These are phyloP conservation scores for Taphrina sp. DNA, from an alignment of 1,139 yeast species.

Conservation along the genomic window DNA sequence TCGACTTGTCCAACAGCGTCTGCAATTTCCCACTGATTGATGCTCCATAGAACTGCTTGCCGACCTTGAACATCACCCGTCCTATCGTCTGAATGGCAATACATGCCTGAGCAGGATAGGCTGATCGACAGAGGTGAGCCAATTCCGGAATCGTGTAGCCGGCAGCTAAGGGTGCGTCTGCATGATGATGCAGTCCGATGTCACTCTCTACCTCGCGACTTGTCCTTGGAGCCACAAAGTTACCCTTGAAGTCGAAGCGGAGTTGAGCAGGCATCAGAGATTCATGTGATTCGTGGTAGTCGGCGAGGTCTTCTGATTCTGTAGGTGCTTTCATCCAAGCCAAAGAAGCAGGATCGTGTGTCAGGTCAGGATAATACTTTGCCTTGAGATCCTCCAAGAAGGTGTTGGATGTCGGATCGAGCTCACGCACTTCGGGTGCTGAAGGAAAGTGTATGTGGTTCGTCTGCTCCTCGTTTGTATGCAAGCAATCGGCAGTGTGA, in stretches of 20 bases:
- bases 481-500: neutral
- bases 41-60: conserved; percentile 54
- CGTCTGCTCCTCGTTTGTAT: neutral
- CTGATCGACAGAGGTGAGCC: conserved; percentile 74
- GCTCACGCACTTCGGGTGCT: neutral
- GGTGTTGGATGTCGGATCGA: conserved; percentile 26
- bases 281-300: conserved; percentile 41
- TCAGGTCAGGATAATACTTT: conserved; percentile 84
- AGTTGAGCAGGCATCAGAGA: conserved; percentile 52
- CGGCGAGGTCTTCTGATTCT: conserved; percentile 43
- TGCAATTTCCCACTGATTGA: conserved; percentile 65
- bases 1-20: conserved; percentile 65
- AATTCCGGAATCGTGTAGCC: conserved; percentile 87
- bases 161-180: conserved; percentile 76
- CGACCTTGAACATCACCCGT: conserved; percentile 76
- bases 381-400: conserved; percentile 76
- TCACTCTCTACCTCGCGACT: conserved; percentile 52
- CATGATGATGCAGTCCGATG: conserved; percentile 85
- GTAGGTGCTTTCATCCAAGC: conserved; percentile 81
- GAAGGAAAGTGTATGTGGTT: neutral
- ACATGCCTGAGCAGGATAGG: conserved; percentile 79
- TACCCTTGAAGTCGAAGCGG: conserved; percentile 85
- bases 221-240: conserved; percentile 59
- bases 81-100: conserved; percentile 86
- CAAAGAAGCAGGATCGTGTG: conserved; percentile 73